Evolutionary conservation across 75 land plant species (phyloP), one percentile per base, ranked within the genome.

Genomic region (Picea sitchensis): DNA sequence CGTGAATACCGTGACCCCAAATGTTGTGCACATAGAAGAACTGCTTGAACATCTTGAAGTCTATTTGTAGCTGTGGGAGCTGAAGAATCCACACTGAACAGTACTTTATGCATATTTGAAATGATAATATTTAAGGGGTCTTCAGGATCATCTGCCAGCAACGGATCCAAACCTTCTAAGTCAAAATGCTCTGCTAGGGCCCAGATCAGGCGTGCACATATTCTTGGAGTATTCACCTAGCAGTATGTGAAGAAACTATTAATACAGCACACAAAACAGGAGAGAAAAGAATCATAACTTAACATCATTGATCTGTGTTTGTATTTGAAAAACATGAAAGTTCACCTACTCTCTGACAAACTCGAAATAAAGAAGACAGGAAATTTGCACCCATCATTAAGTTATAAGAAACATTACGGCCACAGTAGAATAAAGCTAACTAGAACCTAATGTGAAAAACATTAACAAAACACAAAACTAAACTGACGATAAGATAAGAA

Each of bases 121-220:
- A 98, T 79, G 32, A 95, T 81, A n/a, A 98, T 89, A 80, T 93
- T 98, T 71, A 98, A 76, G 17, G 96, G 92, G 83, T 98, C 99
- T 63, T 98, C 99, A 75, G 99, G 99, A 73, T 98, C 99, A 81
- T 98, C 99, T 21, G 98, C 96, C 15, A 98, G 91, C 77, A 98
- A 87, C 54, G 99, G 99, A 84, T 98, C 99, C 68, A 98, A 80
- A 12, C 98, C 98, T 65, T 95, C 92, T n/a, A 98, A 82, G 79
- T 98, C 96, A 84, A 95, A 87, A 75, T 98, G 99, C 84, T 98
- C 99, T 32, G 96, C 85, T 63, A 98, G 63, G 41, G 98, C 91
- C 98, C 98, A 98, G 63, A 98, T 83, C 65, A 98, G 77, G 38
- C 99, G 94, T 6, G 94, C 94, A 81, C 89, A 88, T 73, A 98